These are phyloP conservation scores for Botrytis byssoidea DNA, from an alignment of 2,329 filamentous ascomycete genomes.

Conservation along the genomic window DNA sequence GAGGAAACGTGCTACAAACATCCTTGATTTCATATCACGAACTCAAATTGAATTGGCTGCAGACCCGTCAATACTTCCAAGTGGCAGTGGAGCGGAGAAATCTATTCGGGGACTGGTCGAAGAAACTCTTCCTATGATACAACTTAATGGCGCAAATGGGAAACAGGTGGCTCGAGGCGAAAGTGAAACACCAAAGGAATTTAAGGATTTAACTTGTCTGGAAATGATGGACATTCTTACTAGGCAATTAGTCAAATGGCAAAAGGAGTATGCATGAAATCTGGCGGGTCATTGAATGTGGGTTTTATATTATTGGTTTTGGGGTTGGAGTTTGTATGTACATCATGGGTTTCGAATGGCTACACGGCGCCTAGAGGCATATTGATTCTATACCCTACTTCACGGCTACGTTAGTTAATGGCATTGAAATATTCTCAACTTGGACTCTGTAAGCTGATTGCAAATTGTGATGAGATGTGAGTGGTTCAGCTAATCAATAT, in stretches of 20 bases:
- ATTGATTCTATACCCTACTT: constrained; percentile 22
- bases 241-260: constrained; percentile 42
- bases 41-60: constrained; percentile 84
- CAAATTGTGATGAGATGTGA: neutral
- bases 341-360: constrained; percentile 21
- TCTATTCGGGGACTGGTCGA: constrained; percentile 39
- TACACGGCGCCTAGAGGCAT: constrained; percentile 18
- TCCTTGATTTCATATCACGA: constrained; percentile 85
- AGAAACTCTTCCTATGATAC: constrained; percentile 38
- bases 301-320: constrained; percentile 9
- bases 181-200: constrained; percentile 49
- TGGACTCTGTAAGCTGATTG: neutral
- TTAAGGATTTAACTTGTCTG: constrained; percentile 64
- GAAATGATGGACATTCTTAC: constrained; percentile 44
- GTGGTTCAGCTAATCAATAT: neutral
- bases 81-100: constrained; percentile 41
- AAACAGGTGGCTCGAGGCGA: constrained; percentile 38
- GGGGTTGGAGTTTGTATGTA: constrained; percentile 12
- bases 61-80: constrained; percentile 47
- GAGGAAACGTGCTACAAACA: constrained; percentile 77
- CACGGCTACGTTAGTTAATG: constrained; percentile 21
- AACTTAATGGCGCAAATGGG: constrained; percentile 41
- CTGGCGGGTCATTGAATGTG: neutral
- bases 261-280: constrained; percentile 38
- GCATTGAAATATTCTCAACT: neutral